These are phyloP conservation scores for Oryza rufipogon DNA, from an alignment of 176 grass and related monocot species.

Conservation along the genomic window DNA sequence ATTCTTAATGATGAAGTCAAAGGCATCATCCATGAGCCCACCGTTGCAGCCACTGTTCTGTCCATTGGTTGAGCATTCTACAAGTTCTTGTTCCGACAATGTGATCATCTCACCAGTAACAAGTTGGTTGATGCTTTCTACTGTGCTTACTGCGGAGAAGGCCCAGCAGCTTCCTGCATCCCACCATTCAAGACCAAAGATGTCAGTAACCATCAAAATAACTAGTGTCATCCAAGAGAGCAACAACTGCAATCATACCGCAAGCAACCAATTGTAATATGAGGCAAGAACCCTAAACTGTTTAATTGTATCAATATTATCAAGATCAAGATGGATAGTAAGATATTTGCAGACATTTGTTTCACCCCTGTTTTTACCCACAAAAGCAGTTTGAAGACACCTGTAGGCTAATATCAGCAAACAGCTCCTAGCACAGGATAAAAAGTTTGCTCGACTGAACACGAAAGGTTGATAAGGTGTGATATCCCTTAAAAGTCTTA, in stretches of 20 bases:
- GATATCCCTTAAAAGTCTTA: neutral
- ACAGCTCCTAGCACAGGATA: neutral
- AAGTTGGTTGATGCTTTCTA: constrained; percentile 90
- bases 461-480: neutral
- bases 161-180: constrained; percentile 95
- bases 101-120: constrained; percentile 76
- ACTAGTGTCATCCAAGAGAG: neutral
- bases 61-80: constrained; percentile 67
- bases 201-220: constrained; percentile 10
- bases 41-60: constrained; percentile 84
- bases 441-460: neutral
- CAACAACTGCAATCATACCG: neutral
- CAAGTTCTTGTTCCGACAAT: constrained; percentile 81
- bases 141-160: constrained; percentile 80
- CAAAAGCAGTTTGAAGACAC: neutral
- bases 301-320: neutral
- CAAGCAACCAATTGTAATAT: neutral
- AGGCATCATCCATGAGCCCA: constrained; percentile 83
- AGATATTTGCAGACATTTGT: neutral
- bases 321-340: neutral
- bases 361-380: neutral
- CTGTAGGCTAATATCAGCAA: neutral
- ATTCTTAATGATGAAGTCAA: constrained; percentile 77
- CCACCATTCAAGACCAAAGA: neutral
- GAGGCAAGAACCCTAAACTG: neutral